These are phyloP conservation scores for Haberlea rhodopensis DNA, from an alignment of 257 asterid genomes.

Conservation along the genomic window DNA sequence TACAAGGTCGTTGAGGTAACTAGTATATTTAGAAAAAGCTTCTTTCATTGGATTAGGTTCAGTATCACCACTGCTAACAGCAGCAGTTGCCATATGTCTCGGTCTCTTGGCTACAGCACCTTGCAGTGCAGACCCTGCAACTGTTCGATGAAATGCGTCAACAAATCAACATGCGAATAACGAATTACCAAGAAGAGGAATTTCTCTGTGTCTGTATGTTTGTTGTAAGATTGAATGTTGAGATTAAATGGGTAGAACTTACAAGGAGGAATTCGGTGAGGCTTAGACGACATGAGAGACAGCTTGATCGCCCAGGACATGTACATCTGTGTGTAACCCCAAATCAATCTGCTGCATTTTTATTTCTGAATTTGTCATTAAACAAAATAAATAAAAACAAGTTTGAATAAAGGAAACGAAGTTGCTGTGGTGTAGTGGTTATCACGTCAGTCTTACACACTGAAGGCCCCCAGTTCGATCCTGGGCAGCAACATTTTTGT, in stretches of 20 bases:
- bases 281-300: slow-evolving; percentile 54
- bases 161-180: background rate
- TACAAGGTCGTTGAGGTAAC: slow-evolving; percentile 69
- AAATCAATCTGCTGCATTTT: background rate
- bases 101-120: slow-evolving; percentile 48
- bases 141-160: slow-evolving; percentile 43
- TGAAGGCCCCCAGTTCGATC: slow-evolving; percentile 94
- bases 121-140: slow-evolving; percentile 40
- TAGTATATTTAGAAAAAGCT: slow-evolving; percentile 64
- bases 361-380: background rate
- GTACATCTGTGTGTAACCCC: slow-evolving; percentile 29
- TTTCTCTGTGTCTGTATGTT: background rate
- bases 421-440: slow-evolving; percentile 67
- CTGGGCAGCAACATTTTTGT: slow-evolving; percentile 62
- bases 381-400: background rate
- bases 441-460: slow-evolving; percentile 69
- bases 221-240: background rate
- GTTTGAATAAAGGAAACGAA: too few relatives aligned
- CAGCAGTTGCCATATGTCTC: slow-evolving; percentile 41
- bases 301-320: slow-evolving; percentile 29
- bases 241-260: slow-evolving; percentile 23
- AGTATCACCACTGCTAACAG: slow-evolving; percentile 25
- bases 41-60: slow-evolving; percentile 53
- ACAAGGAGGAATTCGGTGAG: slow-evolving; percentile 48
- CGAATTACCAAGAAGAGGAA: background rate